Evolutionary conservation across 2,329 filamentous ascomycete genomes (phyloP), one percentile per base, ranked within the genome.

Genomic region (Chrysosporium queenslandicum): DNA sequence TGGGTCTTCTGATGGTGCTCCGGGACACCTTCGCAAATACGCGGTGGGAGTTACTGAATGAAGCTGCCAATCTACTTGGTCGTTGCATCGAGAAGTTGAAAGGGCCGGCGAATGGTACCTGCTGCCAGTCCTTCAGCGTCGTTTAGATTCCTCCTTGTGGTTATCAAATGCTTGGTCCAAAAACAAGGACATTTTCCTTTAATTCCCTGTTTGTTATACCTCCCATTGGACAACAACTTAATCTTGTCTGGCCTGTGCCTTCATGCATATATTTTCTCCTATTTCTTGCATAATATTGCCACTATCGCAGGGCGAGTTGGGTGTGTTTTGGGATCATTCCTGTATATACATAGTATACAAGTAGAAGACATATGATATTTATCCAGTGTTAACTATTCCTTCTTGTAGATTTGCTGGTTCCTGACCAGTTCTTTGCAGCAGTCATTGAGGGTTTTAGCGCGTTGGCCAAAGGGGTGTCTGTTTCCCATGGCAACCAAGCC

Each of bases 11-110:
- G 58, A 78, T 92, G 69, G 78, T 95, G 30, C 77, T 98, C 55
- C 82, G 84, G 56, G 85, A 88, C 53, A 85, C 85, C 37, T 96
- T 97, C 65, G 76, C 78, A 58, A 83, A 83, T 61, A 89, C 89
- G 29, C 78, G 89, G 46, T 97, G 91, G 91, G 90, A 97, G 72
- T 71, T 97, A 51, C 73, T 97, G 57, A 84, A 92, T 53, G 92
- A 97, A 68, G 91, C 88, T 32, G 85, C 86, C 29, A 84, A 80
- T 20, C 71, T 95, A 55, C 68, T 97, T 63, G 82, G 77, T 52
- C 92, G 89, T 65, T 95, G 90, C 66, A 86, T 94, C 58, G 75
- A 80, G 56, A 77, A 80, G 68, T 65, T 82, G 53, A 58, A 42
- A 30, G 53, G 43, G 3, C 20, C 43, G n/a, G 49, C 46, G n/a